Evolutionary conservation across 805 yeast genomes (phyloP), one percentile per base, ranked within the genome.

Genomic region (Wickerhamomyces canadensis): DNA sequence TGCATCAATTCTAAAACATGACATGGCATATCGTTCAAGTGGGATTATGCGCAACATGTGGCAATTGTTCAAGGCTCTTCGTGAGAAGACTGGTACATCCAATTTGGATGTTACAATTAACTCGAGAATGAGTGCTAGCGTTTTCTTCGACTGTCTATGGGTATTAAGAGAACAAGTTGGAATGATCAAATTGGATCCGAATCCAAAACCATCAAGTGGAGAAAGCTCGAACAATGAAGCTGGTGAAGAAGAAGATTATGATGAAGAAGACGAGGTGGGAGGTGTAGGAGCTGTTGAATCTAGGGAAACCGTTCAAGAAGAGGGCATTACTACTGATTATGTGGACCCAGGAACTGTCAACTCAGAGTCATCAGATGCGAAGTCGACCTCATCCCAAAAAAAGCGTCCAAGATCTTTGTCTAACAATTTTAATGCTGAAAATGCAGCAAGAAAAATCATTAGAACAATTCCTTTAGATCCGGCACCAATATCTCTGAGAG

Each of bases 11-110:
- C 67, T 86, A 49, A 87, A 87, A 51, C 93, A 89, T 61, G 98
- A 91, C 55, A 80, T 93, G 70, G 86, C 97, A 0, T 86, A 85
- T 57, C 73, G 98, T 47, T 84, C 95, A 0, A 80, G 95, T 32
- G 96, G 96, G 8, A 87, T 93, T 41, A 86, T 93, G 93, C 75
- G 84, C 52, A 88, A 88, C 54, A 80, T 88, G 67, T 91, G 98
- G 98, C 85, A 83, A 42, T 68, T 88, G 41, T 84, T 84, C 59
- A 74, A 81, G 35, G 71, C 81, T 5, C 64, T 88, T 48, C 75
- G 78, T 45, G 80, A 75, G 29, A 76, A 73, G 36, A 34, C 38
- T 2, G 32, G 40, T 18, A 62, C 59, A 19, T 60, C 62, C 24
- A 67, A 66, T 40, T 40, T 67, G 35, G 58, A 55, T 9, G 78